Base-by-base conservation (phyloP, 768 basidiomycete genomes). In the Rhizopogon vinicolor region DNA sequence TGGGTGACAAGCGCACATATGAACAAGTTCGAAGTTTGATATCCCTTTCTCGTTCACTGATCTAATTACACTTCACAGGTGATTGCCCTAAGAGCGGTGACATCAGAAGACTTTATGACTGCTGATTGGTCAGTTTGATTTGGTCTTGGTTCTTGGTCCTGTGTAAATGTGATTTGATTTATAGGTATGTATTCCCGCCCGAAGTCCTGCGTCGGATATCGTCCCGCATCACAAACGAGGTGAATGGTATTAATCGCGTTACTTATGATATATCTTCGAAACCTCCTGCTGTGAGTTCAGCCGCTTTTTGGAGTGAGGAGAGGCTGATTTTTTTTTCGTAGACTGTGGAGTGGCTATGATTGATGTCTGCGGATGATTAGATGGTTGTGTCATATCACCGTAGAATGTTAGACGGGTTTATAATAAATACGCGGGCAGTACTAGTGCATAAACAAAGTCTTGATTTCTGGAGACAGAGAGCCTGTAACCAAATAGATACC, bases 41-140 rank as follows among this genome's bases (percentile, higher is more conserved):
- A 51, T 39, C 25, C 25, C 14, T 57, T 12, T 53, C 7, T 9
- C 7, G 31, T 35, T 3, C 37, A 2, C 53, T 44, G 2, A 56
- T 57, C 49, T 44, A 55, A 50, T 19, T 62, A 25, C 41, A 51
- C 39, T 13, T 28, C 29, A 40, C 62, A 89, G 85, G 95, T 99
- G 48, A 92, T 98, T 55, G 91, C 93, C 1, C 78, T 99, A 52
- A 84, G 97, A 50, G 97, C 97, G 3, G 96, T 98, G 8, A 88
- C 91, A 67, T 87, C 94, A n/a, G 96, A 98, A 68, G 97, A 99
- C 71, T 99, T 99, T 68, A 99, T 99, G 97, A 99, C 97, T 13
- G 97, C 97, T 37, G 96, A 98, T 69, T 98, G 96, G 96, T 93
- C 66, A 42, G 82, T 64, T 48, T 10, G 2, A 16, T 31, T 2